A percentile compares a stretch with the other conserved stretches of the same genome.
Evolutionary conservation across 1,284 basidiomycete species (phyloP).

Genomic region (Ceraceosorus bombacis): DNA sequence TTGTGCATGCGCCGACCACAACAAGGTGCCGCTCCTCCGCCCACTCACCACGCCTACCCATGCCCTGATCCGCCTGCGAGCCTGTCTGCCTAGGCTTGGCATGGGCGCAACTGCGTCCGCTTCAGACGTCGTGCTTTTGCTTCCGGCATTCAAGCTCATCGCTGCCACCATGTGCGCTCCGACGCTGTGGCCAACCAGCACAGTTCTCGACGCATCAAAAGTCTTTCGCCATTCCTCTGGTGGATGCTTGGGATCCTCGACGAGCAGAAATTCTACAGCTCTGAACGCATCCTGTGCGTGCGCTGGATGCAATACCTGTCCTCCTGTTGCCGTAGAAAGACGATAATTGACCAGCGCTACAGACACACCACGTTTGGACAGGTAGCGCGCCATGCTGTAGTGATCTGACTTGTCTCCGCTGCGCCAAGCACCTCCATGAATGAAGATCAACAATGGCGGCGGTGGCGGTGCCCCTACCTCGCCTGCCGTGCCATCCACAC

Average conservation of each 20-base stretch:
- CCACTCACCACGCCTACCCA: neutral
- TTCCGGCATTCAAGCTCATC: neutral
- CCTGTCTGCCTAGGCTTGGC: neutral
- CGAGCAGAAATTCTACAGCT: conserved; percentile 4
- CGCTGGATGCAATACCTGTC: neutral
- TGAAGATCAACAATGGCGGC: neutral
- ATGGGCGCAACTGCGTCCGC: neutral
- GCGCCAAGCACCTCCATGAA: neutral
- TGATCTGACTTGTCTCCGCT: neutral
- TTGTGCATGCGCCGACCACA: too few relatives aligned
- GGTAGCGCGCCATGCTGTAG: neutral
- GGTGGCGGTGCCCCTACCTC: neutral
- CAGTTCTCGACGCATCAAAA: neutral
- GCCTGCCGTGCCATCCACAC: too few relatives aligned
- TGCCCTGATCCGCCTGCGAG: neutral
- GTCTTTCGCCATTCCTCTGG: neutral
- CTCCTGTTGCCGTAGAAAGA: neutral
- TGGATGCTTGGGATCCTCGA: neutral
- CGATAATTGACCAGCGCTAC: neutral
- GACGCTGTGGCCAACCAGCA: neutral
- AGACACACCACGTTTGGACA: neutral
- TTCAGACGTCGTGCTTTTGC: neutral
- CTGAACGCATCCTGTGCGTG: neutral
- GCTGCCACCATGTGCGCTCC: neutral
- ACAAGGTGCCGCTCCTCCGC: neutral